Conservation (phyloP, 495 filamentous ascomycete species). For the Podospora sp. region DNA sequence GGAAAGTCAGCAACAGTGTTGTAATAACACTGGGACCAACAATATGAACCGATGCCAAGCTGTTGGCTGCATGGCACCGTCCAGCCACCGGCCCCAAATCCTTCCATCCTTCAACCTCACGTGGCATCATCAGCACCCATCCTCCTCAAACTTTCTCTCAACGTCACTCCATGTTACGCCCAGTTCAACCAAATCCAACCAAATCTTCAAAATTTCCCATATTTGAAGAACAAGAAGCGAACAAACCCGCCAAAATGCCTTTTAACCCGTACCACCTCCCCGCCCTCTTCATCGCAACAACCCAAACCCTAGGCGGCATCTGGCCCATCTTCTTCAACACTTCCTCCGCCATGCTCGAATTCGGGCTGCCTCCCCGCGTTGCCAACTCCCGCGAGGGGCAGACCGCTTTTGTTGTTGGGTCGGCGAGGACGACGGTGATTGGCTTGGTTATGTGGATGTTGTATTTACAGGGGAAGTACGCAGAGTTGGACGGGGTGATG, state of each 20-base stretch:
- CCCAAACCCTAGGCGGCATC: conserved; percentile 8
- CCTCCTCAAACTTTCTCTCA: no score
- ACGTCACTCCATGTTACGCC: no score
- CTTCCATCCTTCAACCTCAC: no score
- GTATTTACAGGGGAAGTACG: not conserved
- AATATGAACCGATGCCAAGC: no score
- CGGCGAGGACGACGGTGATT: not conserved
- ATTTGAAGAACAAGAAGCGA: no score
- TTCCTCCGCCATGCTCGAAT: conserved; percentile 6
- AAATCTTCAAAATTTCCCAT: no score
- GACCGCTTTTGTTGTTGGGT: not conserved
- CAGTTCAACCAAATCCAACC: no score
- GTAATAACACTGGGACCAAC: no score
- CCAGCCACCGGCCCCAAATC: no score
- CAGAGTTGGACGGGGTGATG: not conserved
- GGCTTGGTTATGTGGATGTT: not conserved
- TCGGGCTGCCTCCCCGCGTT: conserved; percentile 12
- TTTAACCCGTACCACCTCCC: conserved; percentile 13
- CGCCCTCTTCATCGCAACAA: conserved; percentile 16
- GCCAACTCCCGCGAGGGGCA: conserved; percentile 3
- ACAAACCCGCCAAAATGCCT: not conserved
- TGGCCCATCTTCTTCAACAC: conserved; percentile 15
- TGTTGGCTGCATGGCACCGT: no score
- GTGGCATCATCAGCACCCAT: no score
- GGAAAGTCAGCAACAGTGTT: no score